Evolutionary conservation across 345 rosid species (phyloP).

Genomic region (Turnera subulata): DNA sequence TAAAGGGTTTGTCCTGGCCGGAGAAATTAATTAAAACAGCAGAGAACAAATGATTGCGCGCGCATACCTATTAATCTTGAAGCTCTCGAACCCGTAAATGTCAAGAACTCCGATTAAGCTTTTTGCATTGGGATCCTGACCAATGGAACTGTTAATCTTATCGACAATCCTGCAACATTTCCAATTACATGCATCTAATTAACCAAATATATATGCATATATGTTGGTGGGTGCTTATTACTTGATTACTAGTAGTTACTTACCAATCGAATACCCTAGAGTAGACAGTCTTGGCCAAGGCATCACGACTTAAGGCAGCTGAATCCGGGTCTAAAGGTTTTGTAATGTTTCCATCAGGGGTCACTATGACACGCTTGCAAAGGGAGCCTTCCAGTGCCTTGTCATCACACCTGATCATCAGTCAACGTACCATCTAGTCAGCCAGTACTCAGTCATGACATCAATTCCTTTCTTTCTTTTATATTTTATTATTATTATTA

Average conservation of each 20-base stretch:
- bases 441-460: too few species aligned
- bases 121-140: conserved; percentile 64
- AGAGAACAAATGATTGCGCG: too few species aligned
- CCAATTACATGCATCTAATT: not conserved
- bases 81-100: conserved; percentile 79
- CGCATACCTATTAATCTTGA: conserved; percentile 63
- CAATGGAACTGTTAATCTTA: conserved; percentile 64
- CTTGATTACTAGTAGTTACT: too few species aligned
- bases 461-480: too few species aligned
- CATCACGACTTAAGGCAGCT: conserved; percentile 57
- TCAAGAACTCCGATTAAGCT: conserved; percentile 73
- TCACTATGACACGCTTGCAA: conserved; percentile 73
- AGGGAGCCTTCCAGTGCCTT: conserved; percentile 65
- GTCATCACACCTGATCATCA: conserved; percentile 68
- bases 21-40: too few species aligned
- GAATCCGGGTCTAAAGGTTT: conserved; percentile 65
- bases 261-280: conserved; percentile 76
- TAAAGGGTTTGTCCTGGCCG: too few species aligned
- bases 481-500: too few species aligned
- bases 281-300: conserved; percentile 66
- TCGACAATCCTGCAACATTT: conserved; percentile 62
- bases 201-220: too few species aligned
- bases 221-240: too few species aligned
- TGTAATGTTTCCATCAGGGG: conserved; percentile 70
- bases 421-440: too few species aligned